A percentile compares a stretch with the other conserved stretches of the same genome.
phyloP scores from a whole-genome alignment of 2,329 filamentous ascomycete genomes.

The Diplodia mutila region DNA sequence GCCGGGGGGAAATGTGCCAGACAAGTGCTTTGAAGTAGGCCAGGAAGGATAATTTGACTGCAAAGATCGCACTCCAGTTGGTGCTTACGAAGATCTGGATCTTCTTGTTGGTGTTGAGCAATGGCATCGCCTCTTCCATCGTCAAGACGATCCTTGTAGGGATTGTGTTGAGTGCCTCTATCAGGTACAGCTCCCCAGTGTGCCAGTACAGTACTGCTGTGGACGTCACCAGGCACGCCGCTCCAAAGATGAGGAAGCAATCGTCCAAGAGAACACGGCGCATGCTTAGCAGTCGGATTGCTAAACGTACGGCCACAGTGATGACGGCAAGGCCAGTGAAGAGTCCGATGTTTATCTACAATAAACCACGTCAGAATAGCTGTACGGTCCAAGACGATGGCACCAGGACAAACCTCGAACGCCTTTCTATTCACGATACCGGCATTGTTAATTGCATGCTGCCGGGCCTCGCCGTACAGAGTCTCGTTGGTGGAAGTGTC shows the following conservation, averaged over 20 bases:
- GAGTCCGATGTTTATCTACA: background rate
- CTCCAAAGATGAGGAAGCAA: background rate
- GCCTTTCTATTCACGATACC: too few species aligned
- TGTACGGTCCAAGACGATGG: too few species aligned
- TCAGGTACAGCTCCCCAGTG: background rate
- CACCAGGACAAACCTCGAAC: too few species aligned
- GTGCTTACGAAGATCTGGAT: background rate
- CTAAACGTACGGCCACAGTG: background rate
- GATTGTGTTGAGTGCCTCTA: background rate
- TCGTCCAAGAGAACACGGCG: background rate
- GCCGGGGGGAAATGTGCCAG: background rate
- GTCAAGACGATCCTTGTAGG: background rate
- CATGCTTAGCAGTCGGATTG: background rate
- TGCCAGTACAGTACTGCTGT: background rate
- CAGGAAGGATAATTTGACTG: conserved; percentile 24
- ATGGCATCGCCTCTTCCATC: background rate
- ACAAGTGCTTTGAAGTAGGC: conserved; percentile 5
- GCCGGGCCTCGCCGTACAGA: too few species aligned
- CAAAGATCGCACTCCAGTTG: conserved; percentile 12
- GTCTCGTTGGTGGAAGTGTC: too few species aligned
- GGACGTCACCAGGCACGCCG: background rate
- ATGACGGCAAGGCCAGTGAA: background rate
- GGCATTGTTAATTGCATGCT: too few species aligned
- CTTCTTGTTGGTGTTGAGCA: background rate
- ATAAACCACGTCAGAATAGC: too few species aligned